Evolutionary conservation across 106 monocot species (phyloP).

Genomic region (Acorus gramineus): DNA sequence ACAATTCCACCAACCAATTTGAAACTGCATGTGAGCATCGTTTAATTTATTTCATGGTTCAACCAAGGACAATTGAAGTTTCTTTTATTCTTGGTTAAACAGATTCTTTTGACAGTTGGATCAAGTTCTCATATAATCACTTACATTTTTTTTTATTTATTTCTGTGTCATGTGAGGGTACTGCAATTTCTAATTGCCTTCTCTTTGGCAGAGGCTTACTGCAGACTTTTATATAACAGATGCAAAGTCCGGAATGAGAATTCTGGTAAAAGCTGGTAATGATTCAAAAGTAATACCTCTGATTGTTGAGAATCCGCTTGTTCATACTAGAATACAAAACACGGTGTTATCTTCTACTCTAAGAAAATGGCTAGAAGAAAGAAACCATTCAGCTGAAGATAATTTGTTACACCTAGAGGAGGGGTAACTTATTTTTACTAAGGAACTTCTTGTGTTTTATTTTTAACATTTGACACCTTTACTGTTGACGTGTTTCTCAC

Average conservation of each 20-base stretch:
- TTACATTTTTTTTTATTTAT: too few relatives aligned
- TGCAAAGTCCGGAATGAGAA: conserved; percentile 46
- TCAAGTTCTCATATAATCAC: too few relatives aligned
- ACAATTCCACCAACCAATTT: too few relatives aligned
- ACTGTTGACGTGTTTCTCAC: background rate
- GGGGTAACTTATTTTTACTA: conserved; percentile 32
- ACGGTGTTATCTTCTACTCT: conserved; percentile 57
- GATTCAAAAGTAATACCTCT: conserved; percentile 58
- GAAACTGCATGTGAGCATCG: too few relatives aligned
- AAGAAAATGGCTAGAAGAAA: conserved; percentile 64
- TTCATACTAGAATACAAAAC: conserved; percentile 36
- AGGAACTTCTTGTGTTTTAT: background rate
- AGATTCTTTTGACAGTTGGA: too few relatives aligned
- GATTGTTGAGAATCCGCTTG: conserved; percentile 40
- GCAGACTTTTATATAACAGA: conserved; percentile 84
- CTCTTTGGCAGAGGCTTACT: conserved; percentile 48
- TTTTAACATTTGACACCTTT: background rate
- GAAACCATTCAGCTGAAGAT: conserved; percentile 36
- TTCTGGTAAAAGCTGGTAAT: conserved; percentile 61
- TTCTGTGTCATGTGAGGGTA: background rate
- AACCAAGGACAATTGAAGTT: too few relatives aligned
- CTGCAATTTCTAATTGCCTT: conserved; percentile 4
- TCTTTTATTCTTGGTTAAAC: too few relatives aligned
- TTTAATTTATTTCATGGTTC: too few relatives aligned
- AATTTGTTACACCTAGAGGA: conserved; percentile 46